Evolutionary conservation across 2,329 filamentous ascomycete species (phyloP).

Genomic region (Passalora sequoiae): DNA sequence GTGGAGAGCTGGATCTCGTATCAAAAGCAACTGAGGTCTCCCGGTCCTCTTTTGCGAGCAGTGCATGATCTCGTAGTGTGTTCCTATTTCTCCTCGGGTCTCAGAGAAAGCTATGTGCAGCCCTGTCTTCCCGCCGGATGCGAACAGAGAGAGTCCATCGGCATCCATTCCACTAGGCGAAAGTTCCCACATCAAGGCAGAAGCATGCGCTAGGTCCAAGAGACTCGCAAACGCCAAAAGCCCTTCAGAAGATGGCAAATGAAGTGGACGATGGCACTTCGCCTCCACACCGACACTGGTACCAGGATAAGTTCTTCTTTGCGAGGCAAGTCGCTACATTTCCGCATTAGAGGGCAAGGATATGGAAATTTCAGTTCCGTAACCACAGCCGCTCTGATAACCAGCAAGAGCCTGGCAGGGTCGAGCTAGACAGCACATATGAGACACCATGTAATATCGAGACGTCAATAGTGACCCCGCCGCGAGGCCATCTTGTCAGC

Average conservation of each 20-base stretch:
- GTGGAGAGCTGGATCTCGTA: too few relatives aligned
- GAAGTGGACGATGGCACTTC: conserved; percentile 24
- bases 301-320: conserved; percentile 29
- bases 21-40: too few relatives aligned
- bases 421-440: conserved; percentile 19
- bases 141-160: conserved; percentile 23
- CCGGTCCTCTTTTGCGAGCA: too few relatives aligned
- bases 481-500: too few relatives aligned
- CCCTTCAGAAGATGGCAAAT: conserved; percentile 22
- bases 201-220: conserved; percentile 27
- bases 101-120: too few relatives aligned
- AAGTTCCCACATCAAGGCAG: conserved; percentile 25
- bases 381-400: conserved; percentile 25
- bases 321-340: conserved; percentile 28
- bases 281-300: conserved; percentile 29
- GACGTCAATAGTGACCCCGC: conserved; percentile 21
- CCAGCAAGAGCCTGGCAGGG: conserved; percentile 21
- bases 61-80: too few relatives aligned
- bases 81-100: too few relatives aligned
- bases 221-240: conserved; percentile 29
- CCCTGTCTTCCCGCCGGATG: too few relatives aligned
- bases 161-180: conserved; percentile 23
- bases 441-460: conserved; percentile 27
- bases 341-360: conserved; percentile 29
- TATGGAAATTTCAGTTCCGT: conserved; percentile 20